Evolutionary conservation across 2,329 filamentous ascomycete genomes (phyloP), one percentile per base, ranked within the genome.

Genomic region (Cladosporium colombiae): DNA sequence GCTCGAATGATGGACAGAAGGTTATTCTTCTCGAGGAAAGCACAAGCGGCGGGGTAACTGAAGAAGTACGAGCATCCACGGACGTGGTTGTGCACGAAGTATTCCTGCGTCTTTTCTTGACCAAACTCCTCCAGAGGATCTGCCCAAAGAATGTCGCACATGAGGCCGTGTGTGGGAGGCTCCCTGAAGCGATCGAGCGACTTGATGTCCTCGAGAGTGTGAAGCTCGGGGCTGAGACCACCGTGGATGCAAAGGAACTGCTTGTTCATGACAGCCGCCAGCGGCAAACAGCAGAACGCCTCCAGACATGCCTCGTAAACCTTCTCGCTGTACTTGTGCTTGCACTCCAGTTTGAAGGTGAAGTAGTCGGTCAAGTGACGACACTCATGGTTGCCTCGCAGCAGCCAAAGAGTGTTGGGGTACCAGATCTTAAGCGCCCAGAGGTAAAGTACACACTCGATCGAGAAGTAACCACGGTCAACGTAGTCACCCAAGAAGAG

Each of bases 391-490:
- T 99, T 99, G 72, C 95, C 95, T 74, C 95, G 91, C 72, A 99
- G 87, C 72, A 99, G 85, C 95, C 95, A 99, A 65, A 99, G 88
- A 23, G 92, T 94, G 80, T 98, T 93, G 63, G 95, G 95, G 78
- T 98, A 99, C 88, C 96, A 97, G 77, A 99, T 98, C 86, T 99
- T 99, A 78, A 99, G 85, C 37, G 90, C 91, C 95, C 95, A 99
- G 29, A 99, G 87, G 79, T 99, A 99, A 58, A 99, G 85, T 67
- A 99, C 95, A 78, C 95, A 99, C 86, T 99, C 95, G 77, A 99
- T 98, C 79, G 93, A 97, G 81, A 98, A 99, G 82, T 99, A 99
- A 63, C 95, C 95, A 78, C 95, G 88, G 78, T 99, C 95, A 70
- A 99, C 95, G 77, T 99, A 99, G 81, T 99, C 95, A 68, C 95